phyloP scores from a whole-genome alignment of 495 filamentous ascomycete species.

The Penicillium goetzii region DNA sequence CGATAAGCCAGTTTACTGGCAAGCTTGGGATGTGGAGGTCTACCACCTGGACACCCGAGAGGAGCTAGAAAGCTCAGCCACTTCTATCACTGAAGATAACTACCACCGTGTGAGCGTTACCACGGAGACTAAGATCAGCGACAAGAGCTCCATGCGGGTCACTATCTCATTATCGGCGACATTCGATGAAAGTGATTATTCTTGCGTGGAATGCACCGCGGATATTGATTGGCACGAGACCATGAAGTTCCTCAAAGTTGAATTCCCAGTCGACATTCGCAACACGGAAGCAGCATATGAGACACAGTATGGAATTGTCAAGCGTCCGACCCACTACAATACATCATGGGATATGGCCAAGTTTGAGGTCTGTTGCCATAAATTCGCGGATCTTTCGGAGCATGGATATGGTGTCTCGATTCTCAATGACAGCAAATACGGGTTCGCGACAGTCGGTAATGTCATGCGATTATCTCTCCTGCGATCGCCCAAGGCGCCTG shows the following conservation, averaged over 20 bases:
- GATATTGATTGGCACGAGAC: conserved; percentile 92
- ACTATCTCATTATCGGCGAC: conserved; percentile 81
- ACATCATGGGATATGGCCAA: conserved; percentile 98
- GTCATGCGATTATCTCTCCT: conserved; percentile 90
- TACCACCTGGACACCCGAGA: conserved; percentile 88
- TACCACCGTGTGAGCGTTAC: conserved; percentile 75
- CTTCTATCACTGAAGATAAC: conserved; percentile 66
- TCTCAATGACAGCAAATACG: conserved; percentile 95
- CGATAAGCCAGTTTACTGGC: conserved; percentile 98
- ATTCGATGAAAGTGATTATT: conserved; percentile 54
- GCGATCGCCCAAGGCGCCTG: conserved; percentile 89
- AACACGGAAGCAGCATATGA: conserved; percentile 94
- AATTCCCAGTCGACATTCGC: conserved; percentile 91
- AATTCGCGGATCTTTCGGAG: conserved; percentile 93
- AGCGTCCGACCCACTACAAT: conserved; percentile 92
- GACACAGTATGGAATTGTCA: conserved; percentile 86
- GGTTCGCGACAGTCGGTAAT: conserved; percentile 87
- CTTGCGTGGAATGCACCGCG: conserved; percentile 74
- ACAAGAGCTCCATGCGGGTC: conserved; percentile 82
- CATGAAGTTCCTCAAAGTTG: conserved; percentile 98
- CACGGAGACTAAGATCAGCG: conserved; percentile 83
- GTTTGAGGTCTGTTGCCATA: conserved; percentile 98
- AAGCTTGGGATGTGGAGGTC: conserved; percentile 98
- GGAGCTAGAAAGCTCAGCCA: conserved; percentile 66
- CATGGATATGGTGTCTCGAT: conserved; percentile 89